phyloP scores from a whole-genome alignment of 768 basidiomycete genomes.

The Butyriboletus loyo region DNA sequence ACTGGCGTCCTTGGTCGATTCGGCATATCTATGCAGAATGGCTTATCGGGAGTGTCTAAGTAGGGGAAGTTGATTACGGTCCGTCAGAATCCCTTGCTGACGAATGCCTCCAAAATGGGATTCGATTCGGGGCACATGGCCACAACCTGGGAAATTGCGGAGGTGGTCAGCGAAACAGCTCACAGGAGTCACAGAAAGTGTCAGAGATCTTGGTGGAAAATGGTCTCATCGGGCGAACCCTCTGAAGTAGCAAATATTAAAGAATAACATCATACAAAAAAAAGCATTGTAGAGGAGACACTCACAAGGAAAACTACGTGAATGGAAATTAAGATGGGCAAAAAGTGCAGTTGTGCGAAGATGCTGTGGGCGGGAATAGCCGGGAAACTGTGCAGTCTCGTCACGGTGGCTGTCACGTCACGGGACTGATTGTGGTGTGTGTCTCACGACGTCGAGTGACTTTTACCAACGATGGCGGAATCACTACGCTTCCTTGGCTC shows the following conservation, averaged over 20 bases:
- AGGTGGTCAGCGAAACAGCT: conserved; percentile 8
- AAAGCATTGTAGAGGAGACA: neutral
- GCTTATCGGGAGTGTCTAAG: neutral
- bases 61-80: neutral
- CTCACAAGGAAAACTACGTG: conserved; percentile 14
- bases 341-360: neutral
- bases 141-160: neutral
- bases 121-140: neutral
- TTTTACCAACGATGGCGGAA: conserved; percentile 61
- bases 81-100: neutral
- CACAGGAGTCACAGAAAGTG: neutral
- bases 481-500: conserved; percentile 89
- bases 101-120: neutral
- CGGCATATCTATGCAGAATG: conserved; percentile 14
- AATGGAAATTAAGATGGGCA: neutral
- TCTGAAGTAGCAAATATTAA: conserved; percentile 71
- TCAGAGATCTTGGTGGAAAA: conserved; percentile 74
- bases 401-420: conserved; percentile 65
- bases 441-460: conserved; percentile 23
- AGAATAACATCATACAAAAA: conserved; percentile 42
- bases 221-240: conserved; percentile 56
- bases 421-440: conserved; percentile 32
- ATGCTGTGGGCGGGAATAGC: conserved; percentile 15
- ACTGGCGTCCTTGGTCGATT: conserved; percentile 45
- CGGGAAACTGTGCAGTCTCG: conserved; percentile 56